Percentiles rank a stretch among this genome's conserved stretches.
Conservation (phyloP, 805 yeast species). For the Lipomyces chichibuensis region DNA sequence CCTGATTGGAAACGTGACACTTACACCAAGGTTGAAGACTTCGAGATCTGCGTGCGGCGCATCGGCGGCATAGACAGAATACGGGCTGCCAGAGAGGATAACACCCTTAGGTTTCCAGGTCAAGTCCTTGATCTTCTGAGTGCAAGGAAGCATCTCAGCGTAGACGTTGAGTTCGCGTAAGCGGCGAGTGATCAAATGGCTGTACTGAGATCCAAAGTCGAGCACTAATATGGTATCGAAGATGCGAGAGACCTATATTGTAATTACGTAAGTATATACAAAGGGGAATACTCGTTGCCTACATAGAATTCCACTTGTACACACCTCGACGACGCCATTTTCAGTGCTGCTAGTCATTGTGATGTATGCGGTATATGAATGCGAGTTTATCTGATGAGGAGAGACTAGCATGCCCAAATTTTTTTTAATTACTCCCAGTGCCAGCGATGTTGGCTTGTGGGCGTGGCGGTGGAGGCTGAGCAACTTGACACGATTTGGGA, state of each 20-base stretch:
- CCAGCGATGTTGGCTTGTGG: not conserved
- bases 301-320: not conserved
- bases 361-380: not conserved
- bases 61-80: constrained; percentile 92
- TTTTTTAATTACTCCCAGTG: not conserved
- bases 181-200: constrained; percentile 95
- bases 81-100: constrained; percentile 95
- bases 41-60: constrained; percentile 98
- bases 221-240: constrained; percentile 96
- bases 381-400: not conserved
- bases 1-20: not conserved
- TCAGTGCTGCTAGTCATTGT: constrained; percentile 25
- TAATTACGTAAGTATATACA: not conserved
- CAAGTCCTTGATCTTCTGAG: constrained; percentile 91
- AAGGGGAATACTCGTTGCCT: not conserved
- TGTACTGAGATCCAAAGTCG: constrained; percentile 98
- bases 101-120: constrained; percentile 96
- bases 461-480: not conserved
- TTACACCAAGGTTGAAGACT: constrained; percentile 76
- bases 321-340: constrained; percentile 27
- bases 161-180: constrained; percentile 96
- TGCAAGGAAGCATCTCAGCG: constrained; percentile 99
- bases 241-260: constrained; percentile 69
- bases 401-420: not conserved
- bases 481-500: too few relatives aligned